phyloP scores from a whole-genome alignment of 306 rosid genomes.

The Comarum palustre region DNA sequence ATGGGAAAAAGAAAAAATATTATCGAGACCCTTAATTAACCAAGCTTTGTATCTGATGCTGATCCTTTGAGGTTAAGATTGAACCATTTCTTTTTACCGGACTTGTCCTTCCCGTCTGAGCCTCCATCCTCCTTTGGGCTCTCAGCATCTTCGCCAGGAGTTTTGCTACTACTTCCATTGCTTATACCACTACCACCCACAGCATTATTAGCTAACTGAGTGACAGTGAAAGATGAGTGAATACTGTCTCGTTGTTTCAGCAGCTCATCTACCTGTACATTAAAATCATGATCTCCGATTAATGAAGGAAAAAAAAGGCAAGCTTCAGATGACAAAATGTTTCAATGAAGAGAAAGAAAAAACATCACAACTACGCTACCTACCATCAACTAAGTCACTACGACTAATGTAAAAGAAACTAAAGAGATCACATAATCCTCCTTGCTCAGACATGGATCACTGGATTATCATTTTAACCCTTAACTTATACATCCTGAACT shows the following conservation, averaged over 20 bases:
- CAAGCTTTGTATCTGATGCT: slow-evolving; percentile 47
- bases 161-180: slow-evolving; percentile 75
- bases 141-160: slow-evolving; percentile 58
- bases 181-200: slow-evolving; percentile 49
- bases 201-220: slow-evolving; percentile 28
- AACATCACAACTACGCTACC: neutral
- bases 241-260: slow-evolving; percentile 84
- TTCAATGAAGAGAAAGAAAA: neutral
- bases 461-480: neutral
- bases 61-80: slow-evolving; percentile 66
- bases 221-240: slow-evolving; percentile 71
- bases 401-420: neutral
- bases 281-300: slow-evolving; percentile 8
- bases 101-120: slow-evolving; percentile 84
- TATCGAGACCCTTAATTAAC: slow-evolving; percentile 29
- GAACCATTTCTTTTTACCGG: slow-evolving; percentile 92
- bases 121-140: slow-evolving; percentile 81
- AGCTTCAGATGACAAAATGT: neutral
- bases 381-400: neutral
- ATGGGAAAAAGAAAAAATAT: slow-evolving; percentile 20
- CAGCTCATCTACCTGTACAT: slow-evolving; percentile 86
- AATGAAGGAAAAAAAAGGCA: neutral
- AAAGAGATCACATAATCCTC: neutral
- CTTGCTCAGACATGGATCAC: neutral
- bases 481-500: slow-evolving; percentile 2